These are phyloP conservation scores for Pythium rhizo-oryzae DNA, from an alignment of 352 stramenopile genomes.

Conservation along the genomic window DNA sequence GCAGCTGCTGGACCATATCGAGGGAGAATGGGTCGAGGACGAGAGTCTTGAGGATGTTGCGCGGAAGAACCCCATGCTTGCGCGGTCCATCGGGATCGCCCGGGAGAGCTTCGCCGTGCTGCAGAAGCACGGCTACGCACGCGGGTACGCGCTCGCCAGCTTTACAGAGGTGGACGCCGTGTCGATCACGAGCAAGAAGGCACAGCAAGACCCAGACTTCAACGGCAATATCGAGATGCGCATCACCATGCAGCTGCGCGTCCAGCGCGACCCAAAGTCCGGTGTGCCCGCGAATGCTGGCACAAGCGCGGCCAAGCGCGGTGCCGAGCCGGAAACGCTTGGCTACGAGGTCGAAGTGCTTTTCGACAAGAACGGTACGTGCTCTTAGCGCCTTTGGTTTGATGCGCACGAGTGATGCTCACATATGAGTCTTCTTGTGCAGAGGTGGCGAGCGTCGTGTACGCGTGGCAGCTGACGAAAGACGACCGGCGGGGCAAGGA, in stretches of 20 bases:
- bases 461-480: conserved; percentile 57
- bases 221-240: conserved; percentile 41
- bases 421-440: background rate
- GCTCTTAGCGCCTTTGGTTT: too few relatives aligned
- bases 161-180: conserved; percentile 57
- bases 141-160: conserved; percentile 48
- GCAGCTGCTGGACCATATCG: conserved; percentile 26
- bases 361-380: conserved; percentile 37
- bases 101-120: conserved; percentile 53
- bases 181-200: conserved; percentile 35
- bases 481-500: conserved; percentile 36
- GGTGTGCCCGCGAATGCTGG: conserved; percentile 28
- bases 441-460: conserved; percentile 61
- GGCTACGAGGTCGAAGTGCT: conserved; percentile 38
- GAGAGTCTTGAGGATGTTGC: conserved; percentile 42
- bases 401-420: too few relatives aligned
- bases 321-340: conserved; percentile 21
- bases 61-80: conserved; percentile 49
- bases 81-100: conserved; percentile 48
- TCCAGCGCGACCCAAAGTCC: conserved; percentile 21
- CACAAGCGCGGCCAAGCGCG: conserved; percentile 34
- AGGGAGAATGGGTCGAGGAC: conserved; percentile 30
- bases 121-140: conserved; percentile 61
- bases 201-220: conserved; percentile 23
- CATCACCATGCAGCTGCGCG: conserved; percentile 54